Percentiles rank a stretch among this genome's conserved stretches.
Conservation (phyloP, 768 basidiomycete genomes). For the Russula olivacea region DNA sequence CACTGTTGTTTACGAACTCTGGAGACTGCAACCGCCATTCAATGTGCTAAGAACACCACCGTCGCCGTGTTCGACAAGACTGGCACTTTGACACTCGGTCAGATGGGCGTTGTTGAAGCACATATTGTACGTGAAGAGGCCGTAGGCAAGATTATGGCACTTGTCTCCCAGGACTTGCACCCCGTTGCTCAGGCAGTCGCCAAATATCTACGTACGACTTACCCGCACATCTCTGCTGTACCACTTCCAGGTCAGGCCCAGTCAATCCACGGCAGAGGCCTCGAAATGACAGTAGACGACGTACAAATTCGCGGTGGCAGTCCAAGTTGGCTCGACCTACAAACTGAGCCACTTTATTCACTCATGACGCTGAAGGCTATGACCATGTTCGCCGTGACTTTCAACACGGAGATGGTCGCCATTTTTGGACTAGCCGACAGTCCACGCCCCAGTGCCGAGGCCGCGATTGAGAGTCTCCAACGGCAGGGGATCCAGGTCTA, state of each 20-base stretch:
- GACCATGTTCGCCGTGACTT: slow-evolving; percentile 40
- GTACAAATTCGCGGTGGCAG: slow-evolving; percentile 36
- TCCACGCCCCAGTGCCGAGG: slow-evolving; percentile 38
- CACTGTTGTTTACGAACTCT: neutral
- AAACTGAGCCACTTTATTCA: slow-evolving; percentile 30
- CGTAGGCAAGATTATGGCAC: slow-evolving; percentile 28
- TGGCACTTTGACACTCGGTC: slow-evolving; percentile 47
- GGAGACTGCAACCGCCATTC: slow-evolving; percentile 18
- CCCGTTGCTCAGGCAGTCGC: slow-evolving; percentile 35
- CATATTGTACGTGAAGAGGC: slow-evolving; percentile 29
- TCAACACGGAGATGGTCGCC: slow-evolving; percentile 29
- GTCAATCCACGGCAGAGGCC: slow-evolving; percentile 35
- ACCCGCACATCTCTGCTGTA: neutral
- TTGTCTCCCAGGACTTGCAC: slow-evolving; percentile 34
- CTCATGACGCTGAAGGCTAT: slow-evolving; percentile 37
- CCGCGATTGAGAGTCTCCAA: slow-evolving; percentile 35
- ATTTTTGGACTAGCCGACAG: slow-evolving; percentile 42
- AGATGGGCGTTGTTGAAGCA: slow-evolving; percentile 36
- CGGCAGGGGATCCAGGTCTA: slow-evolving; percentile 36
- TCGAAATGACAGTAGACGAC: slow-evolving; percentile 33
- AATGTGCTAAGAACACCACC: slow-evolving; percentile 32
- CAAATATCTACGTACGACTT: slow-evolving; percentile 28
- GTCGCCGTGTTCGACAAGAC: slow-evolving; percentile 56
- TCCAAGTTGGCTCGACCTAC: slow-evolving; percentile 32
- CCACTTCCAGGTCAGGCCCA: slow-evolving; percentile 25